Conservation (phyloP, 1,139 yeast species). For the Saccharomyces hybrid region DNA sequence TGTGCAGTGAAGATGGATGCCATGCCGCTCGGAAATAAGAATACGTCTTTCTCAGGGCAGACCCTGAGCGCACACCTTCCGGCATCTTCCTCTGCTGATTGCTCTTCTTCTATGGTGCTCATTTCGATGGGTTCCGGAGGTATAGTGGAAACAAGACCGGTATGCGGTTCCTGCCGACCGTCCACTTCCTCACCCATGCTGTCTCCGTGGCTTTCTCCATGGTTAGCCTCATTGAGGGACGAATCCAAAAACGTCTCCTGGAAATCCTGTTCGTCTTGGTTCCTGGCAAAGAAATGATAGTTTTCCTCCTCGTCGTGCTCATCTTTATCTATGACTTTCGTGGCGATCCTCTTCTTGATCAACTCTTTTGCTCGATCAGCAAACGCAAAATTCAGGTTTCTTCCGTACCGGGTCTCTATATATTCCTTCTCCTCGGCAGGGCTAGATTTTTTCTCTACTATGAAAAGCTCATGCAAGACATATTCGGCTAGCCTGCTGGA, state of each 20-base stretch:
- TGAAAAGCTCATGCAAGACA: slow-evolving; percentile 51
- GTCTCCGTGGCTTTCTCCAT: neutral
- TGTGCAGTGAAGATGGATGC: too few species aligned
- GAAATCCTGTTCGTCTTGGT: neutral
- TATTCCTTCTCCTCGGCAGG: slow-evolving; percentile 51
- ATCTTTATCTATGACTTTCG: slow-evolving; percentile 47
- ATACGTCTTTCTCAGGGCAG: too few species aligned
- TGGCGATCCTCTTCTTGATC: slow-evolving; percentile 67
- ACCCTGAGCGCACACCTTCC: too few species aligned
- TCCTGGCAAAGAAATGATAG: slow-evolving; percentile 13
- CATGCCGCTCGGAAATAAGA: too few species aligned
- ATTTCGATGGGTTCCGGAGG: too few species aligned
- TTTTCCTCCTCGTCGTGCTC: slow-evolving; percentile 32
- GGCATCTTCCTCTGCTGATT: too few species aligned
- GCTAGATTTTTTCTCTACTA: slow-evolving; percentile 19
- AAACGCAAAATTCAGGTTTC: slow-evolving; percentile 72
- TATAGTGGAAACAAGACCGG: too few species aligned
- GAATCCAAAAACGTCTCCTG: neutral
- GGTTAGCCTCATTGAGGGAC: slow-evolving; percentile 1
- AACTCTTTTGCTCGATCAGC: slow-evolving; percentile 71
- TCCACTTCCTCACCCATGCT: neutral
- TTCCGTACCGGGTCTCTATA: slow-evolving; percentile 84
- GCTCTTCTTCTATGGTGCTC: too few species aligned
- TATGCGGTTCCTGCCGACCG: slow-evolving; percentile 1
- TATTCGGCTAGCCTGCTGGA: slow-evolving; percentile 91